Evolutionary conservation across 768 basidiomycete genomes (phyloP), one percentile per base, ranked within the genome.

Genomic region (Russula vinacea): DNA sequence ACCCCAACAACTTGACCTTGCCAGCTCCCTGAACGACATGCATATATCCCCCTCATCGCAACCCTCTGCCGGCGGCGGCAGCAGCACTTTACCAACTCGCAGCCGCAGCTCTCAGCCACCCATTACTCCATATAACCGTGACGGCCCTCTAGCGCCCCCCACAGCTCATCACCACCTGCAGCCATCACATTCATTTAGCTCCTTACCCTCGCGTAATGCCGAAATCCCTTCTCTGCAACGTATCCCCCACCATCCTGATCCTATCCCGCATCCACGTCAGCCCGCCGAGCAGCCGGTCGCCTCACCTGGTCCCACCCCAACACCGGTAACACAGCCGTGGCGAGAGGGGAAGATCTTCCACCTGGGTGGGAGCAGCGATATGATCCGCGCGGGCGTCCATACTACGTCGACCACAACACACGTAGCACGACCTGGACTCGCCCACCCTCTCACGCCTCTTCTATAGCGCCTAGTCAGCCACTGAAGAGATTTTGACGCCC

Each of bases 341-440:
- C 63, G 67, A 84, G 88, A 59, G 87, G 89, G 68, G 79, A 83
- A 53, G 82, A 84, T 22, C 78, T 95, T 39, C 92, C 92, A 0
- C 73, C 78, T 26, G 90, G 91, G 5, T 95, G 91, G 91, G 93
- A 95, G 73, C 82, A 90, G 64, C 84, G 93, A 35, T 77, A 80
- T 53, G 92, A 94, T 72, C 78, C 80, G 24, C 83, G 86, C 60
- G 86, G 86, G 5, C 78, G 93, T 62, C 75, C 83, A 26, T 95
- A 95, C 75, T 94, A 89, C 72, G 91, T 95, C 63, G 93, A 96
- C 73, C 94, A 95, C 73, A 88, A 83, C 69, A 84, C 85, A 6
- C 84, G 90, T 63, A 81, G 83, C 10, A 94, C 93, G 42, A 88
- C 90, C 24, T 94, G 93, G 93, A 81, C 84, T 69, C 82, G 85